Evolutionary conservation across 2,329 filamentous ascomycete species (phyloP), one percentile per base, ranked within the genome.

Genomic region (Cadophora luteo-olivacea): DNA sequence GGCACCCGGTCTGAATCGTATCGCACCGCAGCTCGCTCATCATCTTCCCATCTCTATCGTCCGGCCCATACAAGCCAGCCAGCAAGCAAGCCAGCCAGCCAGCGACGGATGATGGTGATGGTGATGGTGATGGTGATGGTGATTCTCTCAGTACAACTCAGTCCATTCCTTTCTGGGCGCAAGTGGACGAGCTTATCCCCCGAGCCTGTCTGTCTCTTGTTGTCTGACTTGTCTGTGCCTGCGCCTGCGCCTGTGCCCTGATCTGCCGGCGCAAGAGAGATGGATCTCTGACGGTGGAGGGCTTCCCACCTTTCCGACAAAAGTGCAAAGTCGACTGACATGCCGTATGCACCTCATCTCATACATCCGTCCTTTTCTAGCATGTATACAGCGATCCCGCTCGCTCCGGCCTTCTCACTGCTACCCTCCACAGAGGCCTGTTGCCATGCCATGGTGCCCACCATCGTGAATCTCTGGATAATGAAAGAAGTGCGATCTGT

Each of bases 261-360:
- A 72, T 73, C 67, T 75, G 73, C 73, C 72, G 71, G 70, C 68
- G 72, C 68, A 65, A 74, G 67, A 62, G 63, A 38, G 49, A 54
- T 62, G 32, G 41, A 61, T 49, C 45, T 49, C 45, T 22, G 45
- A 49, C 45, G 36, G 33, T 25, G 49, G 55, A 36, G 63, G 64
- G 22, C 61, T 72, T 70, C 69, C 72, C 71, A 70, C 69, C 63
- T 68, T 70, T 66, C 69, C 70, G 70, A 69, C 36, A 61, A 62
- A 48, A 45, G 64, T 65, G 60, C 66, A 69, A 65, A 69, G 52
- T 36, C 45, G 60, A 61, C 58, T 32, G 51, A 52, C 64, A 49
- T 66, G 45, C 61, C 64, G 54, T 66, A 66, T 70, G 71, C 68
- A 70, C 64, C 68, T 68, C 67, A 67, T 72, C 68, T 71, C 54